Conservation (phyloP, 2,329 filamentous ascomycete genomes). For the Beauveria medogensis region DNA sequence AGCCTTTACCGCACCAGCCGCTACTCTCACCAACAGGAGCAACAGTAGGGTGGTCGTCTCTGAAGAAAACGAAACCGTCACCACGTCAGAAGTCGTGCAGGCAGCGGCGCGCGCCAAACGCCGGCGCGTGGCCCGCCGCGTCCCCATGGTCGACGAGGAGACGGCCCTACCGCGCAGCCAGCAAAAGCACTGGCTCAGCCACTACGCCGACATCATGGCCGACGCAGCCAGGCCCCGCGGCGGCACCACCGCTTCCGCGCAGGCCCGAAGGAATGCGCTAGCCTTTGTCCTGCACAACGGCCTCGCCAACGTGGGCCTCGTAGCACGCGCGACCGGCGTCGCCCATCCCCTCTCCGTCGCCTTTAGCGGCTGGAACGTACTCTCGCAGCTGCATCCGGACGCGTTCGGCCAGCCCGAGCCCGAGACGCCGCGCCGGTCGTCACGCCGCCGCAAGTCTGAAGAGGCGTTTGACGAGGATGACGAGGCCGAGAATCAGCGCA, state of each 20-base stretch:
- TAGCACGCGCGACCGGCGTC: conserved; percentile 18
- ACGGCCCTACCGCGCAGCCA: conserved; percentile 28
- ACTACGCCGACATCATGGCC: conserved; percentile 50
- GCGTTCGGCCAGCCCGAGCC: conserved; percentile 25
- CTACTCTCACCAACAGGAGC: no score
- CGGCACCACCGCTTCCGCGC: conserved; percentile 20
- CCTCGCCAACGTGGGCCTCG: conserved; percentile 24
- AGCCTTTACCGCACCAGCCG: not conserved
- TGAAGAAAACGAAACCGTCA: conserved; percentile 15
- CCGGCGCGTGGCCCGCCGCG: not conserved
- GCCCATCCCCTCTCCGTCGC: conserved; percentile 35
- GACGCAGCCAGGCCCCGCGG: conserved; percentile 20
- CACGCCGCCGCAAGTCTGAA: conserved; percentile 33
- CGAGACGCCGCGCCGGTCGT: not conserved
- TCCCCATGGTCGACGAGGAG: conserved; percentile 22
- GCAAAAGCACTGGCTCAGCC: conserved; percentile 31
- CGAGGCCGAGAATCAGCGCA: conserved; percentile 10
- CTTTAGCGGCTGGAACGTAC: conserved; percentile 27
- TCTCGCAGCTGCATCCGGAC: conserved; percentile 1
- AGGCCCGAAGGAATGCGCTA: conserved; percentile 32
- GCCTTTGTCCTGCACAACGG: conserved; percentile 25
- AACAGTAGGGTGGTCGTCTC: not conserved
- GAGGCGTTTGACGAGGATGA: conserved; percentile 36
- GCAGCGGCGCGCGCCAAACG: conserved; percentile 12
- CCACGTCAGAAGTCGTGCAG: conserved; percentile 13